Conservation (phyloP, 805 yeast species). For the Priceomyces haplophilus region DNA sequence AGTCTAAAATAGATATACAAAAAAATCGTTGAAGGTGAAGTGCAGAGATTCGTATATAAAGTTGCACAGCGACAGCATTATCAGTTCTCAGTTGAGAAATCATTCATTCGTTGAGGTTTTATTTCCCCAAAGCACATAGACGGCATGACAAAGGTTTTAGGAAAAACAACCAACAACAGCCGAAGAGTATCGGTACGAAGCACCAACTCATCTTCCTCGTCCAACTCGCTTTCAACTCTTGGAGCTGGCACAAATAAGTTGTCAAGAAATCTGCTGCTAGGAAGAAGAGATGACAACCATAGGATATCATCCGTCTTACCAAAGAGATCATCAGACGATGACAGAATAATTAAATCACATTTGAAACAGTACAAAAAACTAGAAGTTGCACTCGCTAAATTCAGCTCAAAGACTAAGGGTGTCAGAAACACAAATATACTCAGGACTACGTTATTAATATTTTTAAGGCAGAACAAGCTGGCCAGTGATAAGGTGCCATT, state of each 20-base stretch:
- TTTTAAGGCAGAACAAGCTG: constrained; percentile 29
- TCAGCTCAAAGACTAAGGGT: constrained; percentile 37
- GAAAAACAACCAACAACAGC: constrained; percentile 14
- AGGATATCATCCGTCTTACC: constrained; percentile 1
- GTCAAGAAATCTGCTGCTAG: constrained; percentile 10
- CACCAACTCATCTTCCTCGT: constrained; percentile 6
- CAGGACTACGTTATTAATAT: constrained; percentile 46
- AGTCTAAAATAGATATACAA: no score
- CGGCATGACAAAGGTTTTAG: constrained; percentile 18
- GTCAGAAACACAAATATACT: constrained; percentile 45
- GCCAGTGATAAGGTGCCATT: constrained; percentile 19
- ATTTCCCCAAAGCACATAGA: neutral
- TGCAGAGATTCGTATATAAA: no score
- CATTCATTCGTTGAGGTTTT: neutral
- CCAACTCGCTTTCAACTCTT: constrained; percentile 4
- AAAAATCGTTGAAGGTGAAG: no score
- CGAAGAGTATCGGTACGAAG: constrained; percentile 15
- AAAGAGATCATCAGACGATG: constrained; percentile 6
- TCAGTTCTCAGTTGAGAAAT: no score
- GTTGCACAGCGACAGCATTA: no score
- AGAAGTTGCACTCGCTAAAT: constrained; percentile 44
- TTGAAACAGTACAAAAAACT: constrained; percentile 35
- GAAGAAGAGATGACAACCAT: neutral
- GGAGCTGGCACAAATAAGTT: constrained; percentile 6
- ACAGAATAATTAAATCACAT: constrained; percentile 18